Base-by-base conservation (phyloP, 2,329 filamentous ascomycete genomes). In the Verticillium tricorpus region DNA sequence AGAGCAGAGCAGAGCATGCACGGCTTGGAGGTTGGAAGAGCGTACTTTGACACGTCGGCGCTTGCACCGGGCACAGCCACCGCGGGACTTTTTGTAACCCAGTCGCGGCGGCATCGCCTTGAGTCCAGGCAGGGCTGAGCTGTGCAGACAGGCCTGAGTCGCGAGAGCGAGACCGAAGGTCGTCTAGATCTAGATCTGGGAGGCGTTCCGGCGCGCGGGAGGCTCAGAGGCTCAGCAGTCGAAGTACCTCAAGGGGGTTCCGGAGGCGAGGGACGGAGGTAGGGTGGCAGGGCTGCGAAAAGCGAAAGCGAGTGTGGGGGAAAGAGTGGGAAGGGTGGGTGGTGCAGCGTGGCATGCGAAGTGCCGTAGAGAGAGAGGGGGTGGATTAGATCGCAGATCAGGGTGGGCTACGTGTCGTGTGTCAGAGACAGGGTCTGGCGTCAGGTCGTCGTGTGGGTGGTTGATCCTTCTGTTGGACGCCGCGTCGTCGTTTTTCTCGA, bases 41-140 rank as follows among this genome's bases (percentile, higher is more conserved):
- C 52, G 25, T 66, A 74, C 74, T 69, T 76, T 76, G 64, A 76
- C 74, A 39, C 74, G 70, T 5, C 74, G 67, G 39, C 72, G 69
- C 62, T 75, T 76, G 64, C 74, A 76, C n/a, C 72, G 66, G 45
- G 69, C 65, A 62, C 74, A 76, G 31, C 74, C 74, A 45, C 65
- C 69, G 11, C 73, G 71, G 35, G 73, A 75, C 57, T 76, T 76
- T 25, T 69, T 74, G 64, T 76, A 73, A 3, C 74, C 74, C 7
- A 76, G 64, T 2, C 71, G 72, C 22, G 37, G 34, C 40, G 69
- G 69, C 65, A 67, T 68, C 54, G 57, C 61, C 34, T 22, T 37
- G 54, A n/a, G 6, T 52, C 45, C 19, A 19, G 45, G 14, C 45
- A 52, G n/a, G 45, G 45, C 45, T 52, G 19, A 11, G 12, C 45